Base-by-base conservation (phyloP, 768 basidiomycete genomes). In the Polyporus arcularius region DNA sequence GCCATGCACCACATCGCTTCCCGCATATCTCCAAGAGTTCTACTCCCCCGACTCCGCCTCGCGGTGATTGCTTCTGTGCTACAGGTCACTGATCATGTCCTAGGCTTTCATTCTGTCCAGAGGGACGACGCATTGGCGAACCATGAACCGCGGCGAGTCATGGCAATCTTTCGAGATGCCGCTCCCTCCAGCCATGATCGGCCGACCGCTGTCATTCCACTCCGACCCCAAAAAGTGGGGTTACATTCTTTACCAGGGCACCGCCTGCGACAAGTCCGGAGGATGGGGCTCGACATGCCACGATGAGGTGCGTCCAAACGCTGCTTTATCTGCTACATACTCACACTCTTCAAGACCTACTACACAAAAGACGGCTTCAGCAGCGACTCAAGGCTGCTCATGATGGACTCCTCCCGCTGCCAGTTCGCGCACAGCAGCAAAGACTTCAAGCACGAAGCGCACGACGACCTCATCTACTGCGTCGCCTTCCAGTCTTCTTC, bases 61-160 rank as follows among this genome's bases (percentile, higher is more conserved):
- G n/a, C n/a, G n/a, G n/a, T n/a, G n/a, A n/a, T n/a, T n/a, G n/a
- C n/a, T n/a, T n/a, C n/a, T n/a, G n/a, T n/a, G n/a, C n/a, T n/a
- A n/a, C n/a, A n/a, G n/a, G n/a, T n/a, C n/a, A n/a, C n/a, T n/a
- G n/a, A n/a, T n/a, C n/a, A n/a, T n/a, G n/a, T n/a, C n/a, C 41
- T 66, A 96, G 94, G 96, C 93, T 0, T 98, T 97, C 71, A 87
- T 90, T 39, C 77, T 99, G 60, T 91, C 94, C 4, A 78, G 82
- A 30, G 79, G 78, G n/a, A 85, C 61, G 11, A 91, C 71, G 21
- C 96, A 98, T 73, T 99, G 92, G 74, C 87, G 90, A 35, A 95
- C 97, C 3, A 83, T 86, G 39, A 89, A 99, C 74, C 84, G 90
- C 61, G 96, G 97, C 56, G 85, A 83, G 74, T 85, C 89, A 38